Evolutionary conservation across 768 basidiomycete genomes (phyloP), one percentile per base, ranked within the genome.

Genomic region (Mycena crocata): DNA sequence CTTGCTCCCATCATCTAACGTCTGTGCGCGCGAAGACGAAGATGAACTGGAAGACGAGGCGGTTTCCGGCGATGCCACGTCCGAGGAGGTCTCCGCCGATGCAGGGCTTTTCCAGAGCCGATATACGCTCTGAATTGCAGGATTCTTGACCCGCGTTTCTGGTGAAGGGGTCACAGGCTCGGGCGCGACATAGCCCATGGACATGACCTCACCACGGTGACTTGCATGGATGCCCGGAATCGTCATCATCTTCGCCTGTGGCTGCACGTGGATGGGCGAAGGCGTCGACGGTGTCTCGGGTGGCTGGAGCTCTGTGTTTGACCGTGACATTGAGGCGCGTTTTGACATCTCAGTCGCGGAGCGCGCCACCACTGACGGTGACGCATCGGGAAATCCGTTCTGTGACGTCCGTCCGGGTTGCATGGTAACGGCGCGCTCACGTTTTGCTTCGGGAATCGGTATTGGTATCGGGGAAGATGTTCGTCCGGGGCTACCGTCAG

Each of bases 191-290:
- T 92, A 90, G 14, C 94, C 94, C 84, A 95, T 85, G 5, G 93
- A 91, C 89, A 93, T 93, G 45, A 94, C 87, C 66, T 95, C 93
- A 12, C 91, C 92, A n/a, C 87, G 88, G 73, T 94, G 90, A 71
- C 89, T 92, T 4, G 88, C 93, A 72, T 94, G 93, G 65, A 95
- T 95, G 2, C 93, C 92, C 12, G 94, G 94, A 68, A 95, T 95
- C 17, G 87, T 89, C 94, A 95, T 95, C 44, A 86, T 90, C 71
- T 88, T 91, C 32, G 88, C 90, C 74, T 89, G 88, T 3, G 93
- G 93, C 73, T 94, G 94, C 21, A 89, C 88, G 69, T 90, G 87
- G 69, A 93, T 92, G 10, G 90, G 87, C 21, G 82, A 78, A 13
- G 75, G 75, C 49, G 79, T 70, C 24, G 73, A 62, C 40, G 75